Conservation (phyloP, 257 asterid genomes). For the Solanum ahanhuiri region DNA sequence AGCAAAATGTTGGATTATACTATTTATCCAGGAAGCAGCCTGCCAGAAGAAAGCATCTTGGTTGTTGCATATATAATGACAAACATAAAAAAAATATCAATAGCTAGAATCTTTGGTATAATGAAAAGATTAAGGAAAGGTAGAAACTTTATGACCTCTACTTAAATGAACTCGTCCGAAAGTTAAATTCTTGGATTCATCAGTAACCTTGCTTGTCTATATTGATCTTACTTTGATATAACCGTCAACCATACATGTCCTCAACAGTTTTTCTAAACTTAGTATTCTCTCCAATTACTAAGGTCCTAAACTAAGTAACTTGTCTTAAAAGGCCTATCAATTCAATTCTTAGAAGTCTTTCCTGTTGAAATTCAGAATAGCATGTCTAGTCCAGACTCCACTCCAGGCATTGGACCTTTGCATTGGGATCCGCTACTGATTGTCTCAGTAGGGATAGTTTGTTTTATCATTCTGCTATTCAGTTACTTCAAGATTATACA, state of each 20-base stretch:
- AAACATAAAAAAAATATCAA: no score
- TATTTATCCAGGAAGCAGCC: no score
- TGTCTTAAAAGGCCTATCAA: background rate
- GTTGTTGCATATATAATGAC: no score
- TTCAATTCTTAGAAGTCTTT: background rate
- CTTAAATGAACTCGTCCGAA: background rate
- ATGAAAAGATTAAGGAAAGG: no score
- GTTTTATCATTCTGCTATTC: conserved; percentile 34
- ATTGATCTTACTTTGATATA: background rate
- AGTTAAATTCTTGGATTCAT: background rate
- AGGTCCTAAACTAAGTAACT: background rate
- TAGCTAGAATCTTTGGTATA: no score
- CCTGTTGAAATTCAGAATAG: background rate
- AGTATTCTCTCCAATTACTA: background rate
- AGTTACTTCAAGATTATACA: conserved; percentile 37
- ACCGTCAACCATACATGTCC: background rate
- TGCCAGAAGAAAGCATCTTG: no score
- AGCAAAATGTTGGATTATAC: no score
- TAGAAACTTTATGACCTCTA: background rate
- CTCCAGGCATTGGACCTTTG: conserved; percentile 16
- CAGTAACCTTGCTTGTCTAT: background rate
- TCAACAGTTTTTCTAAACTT: background rate
- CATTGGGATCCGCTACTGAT: conserved; percentile 45
- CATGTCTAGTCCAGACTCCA: conserved; percentile 25
- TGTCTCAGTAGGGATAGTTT: conserved; percentile 30